Base-by-base conservation (phyloP, 2,329 filamentous ascomycete species). In the Fusarium sp. region DNA sequence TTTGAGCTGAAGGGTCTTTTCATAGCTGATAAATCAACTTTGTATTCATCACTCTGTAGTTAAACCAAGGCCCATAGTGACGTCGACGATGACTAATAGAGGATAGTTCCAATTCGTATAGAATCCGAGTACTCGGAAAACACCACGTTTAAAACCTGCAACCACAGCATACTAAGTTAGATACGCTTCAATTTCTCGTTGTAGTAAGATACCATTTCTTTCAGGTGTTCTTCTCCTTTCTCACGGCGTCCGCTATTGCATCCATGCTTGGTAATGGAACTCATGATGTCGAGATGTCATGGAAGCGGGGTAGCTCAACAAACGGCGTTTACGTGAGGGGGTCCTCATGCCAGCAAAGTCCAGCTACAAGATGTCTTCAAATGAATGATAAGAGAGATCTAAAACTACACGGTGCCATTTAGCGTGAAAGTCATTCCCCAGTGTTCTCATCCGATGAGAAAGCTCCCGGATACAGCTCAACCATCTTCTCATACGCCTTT, bases 1-100 rank as follows among this genome's bases (percentile, higher is more conserved):
- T n/a, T 11, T 38, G 3, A n/a, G 9, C 0, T 7, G 3, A 7
- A n/a, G 1, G 1, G 2, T 7, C 24, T 4, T 1, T 31, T 1
- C 2, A 1, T 9, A 41, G 51, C 24, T 55, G 35, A 55, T 55
- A 55, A 39, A 55, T 41, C 35, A 39, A 28, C 35, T 3, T 14
- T 5, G 2, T 2, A 2, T 31, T 12, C 18, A 20, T 17, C 6
- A 33, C 28, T 6, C 0, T 39, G 20, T 17, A 20, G 24, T n/a
- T 12, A 7, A 33, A 52, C 9, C 12, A 35, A 39, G 18, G 45
- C 20, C 33, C 26, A 52, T 15, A 13, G 56, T 59, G 56, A 59
- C 56, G 44, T 59, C 31, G 44, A 39, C 26, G 20, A 38, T 52
- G 56, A 59, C 56, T 39, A 52, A 38, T 39, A 17, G 24, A 59